These are phyloP conservation scores for Talaromyces sp. DNA, from an alignment of 2,329 filamentous ascomycete genomes.

Conservation along the genomic window DNA sequence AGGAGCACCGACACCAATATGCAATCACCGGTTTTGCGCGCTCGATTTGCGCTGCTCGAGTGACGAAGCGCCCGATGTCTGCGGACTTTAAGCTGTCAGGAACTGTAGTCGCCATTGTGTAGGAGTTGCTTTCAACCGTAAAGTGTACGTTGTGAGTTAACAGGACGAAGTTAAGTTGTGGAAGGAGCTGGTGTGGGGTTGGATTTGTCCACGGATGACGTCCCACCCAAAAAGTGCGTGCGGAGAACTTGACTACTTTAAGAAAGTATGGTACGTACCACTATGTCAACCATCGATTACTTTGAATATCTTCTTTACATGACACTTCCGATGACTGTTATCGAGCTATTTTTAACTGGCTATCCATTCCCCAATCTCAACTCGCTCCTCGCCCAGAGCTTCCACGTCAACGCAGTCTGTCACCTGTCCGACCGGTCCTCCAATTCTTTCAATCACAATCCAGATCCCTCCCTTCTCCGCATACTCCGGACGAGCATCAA, in stretches of 20 bases:
- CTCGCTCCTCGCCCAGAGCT: conserved; percentile 40
- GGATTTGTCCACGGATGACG: conserved; percentile 12
- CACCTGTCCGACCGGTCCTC: conserved; percentile 53
- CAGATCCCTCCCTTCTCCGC: conserved; percentile 60
- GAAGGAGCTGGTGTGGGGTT: conserved; percentile 9
- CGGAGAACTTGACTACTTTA: neutral
- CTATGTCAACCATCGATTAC: neutral
- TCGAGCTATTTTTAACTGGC: neutral
- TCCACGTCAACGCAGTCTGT: conserved; percentile 44
- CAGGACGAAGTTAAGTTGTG: neutral
- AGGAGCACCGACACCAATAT: conserved; percentile 77
- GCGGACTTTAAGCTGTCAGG: conserved; percentile 72
- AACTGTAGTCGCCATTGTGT: conserved; percentile 65
- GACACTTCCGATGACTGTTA: no score
- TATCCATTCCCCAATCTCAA: conserved; percentile 44
- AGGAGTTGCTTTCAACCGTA: neutral
- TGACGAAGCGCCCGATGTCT: conserved; percentile 79
- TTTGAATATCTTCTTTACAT: no score
- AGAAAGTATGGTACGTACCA: neutral
- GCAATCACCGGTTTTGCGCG: conserved; percentile 79
- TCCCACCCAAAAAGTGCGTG: neutral
- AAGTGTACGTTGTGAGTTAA: neutral
- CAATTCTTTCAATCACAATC: conserved; percentile 78
- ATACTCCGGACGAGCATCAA: conserved; percentile 68
- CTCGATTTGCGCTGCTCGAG: conserved; percentile 79